A percentile compares a stretch with the other conserved stretches of the same genome.
These are phyloP conservation scores for Apophysomyces elegans DNA, from an alignment of 371 early-diverging fungal genomes.

Conservation along the genomic window DNA sequence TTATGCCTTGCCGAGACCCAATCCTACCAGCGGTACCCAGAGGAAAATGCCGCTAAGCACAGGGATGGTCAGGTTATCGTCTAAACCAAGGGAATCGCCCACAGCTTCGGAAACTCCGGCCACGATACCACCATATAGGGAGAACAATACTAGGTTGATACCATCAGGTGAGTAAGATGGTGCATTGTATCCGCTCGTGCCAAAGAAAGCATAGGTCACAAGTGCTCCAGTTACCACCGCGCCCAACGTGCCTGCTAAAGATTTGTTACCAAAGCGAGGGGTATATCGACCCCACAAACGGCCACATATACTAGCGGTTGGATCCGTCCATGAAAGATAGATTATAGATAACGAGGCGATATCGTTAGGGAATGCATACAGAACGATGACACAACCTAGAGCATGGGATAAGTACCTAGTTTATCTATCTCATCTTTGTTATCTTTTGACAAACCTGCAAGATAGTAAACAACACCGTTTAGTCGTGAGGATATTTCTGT, in stretches of 20 bases:
- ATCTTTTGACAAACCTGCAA: constrained; percentile 39
- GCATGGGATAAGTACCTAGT: background rate
- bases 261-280: constrained; percentile 47
- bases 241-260: constrained; percentile 54
- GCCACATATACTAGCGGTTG: constrained; percentile 57
- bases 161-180: constrained; percentile 25
- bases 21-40: constrained; percentile 38
- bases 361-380: constrained; percentile 49
- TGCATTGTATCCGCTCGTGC: constrained; percentile 15
- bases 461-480: constrained; percentile 60
- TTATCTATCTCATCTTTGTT: background rate
- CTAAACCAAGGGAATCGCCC: constrained; percentile 39
- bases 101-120: constrained; percentile 50
- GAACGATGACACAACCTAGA: constrained; percentile 47
- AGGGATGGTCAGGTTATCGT: constrained; percentile 56
- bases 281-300: constrained; percentile 57
- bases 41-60: constrained; percentile 45
- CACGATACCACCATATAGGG: constrained; percentile 52
- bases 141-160: constrained; percentile 19
- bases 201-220: constrained; percentile 49
- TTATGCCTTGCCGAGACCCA: constrained; percentile 12
- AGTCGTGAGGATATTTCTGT: constrained; percentile 40
- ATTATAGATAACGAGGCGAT: constrained; percentile 59
- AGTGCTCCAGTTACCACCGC: constrained; percentile 44
- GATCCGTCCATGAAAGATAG: constrained; percentile 61